phyloP scores from a whole-genome alignment of 1,284 basidiomycete genomes.

The Gomphus bonarii region DNA sequence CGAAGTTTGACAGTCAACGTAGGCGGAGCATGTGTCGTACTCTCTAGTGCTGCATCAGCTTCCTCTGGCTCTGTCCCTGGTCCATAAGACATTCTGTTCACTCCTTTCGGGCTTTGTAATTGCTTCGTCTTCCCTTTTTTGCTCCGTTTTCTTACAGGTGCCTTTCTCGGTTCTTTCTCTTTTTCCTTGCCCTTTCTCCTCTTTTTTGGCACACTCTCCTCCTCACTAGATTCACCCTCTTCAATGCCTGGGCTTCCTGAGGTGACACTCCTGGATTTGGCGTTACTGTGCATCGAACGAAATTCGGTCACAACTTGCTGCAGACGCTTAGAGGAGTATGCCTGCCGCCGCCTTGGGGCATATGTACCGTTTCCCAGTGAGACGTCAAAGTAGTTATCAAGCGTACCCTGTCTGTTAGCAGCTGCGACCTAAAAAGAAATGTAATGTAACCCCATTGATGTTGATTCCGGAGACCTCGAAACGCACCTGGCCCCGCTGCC shows the following conservation, averaged over 20 bases:
- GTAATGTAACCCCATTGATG: background rate
- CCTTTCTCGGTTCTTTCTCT: constrained; percentile 15
- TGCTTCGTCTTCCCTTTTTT: background rate
- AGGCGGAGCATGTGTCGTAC: constrained; percentile 12
- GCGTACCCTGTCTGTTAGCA: constrained; percentile 65
- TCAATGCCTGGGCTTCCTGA: constrained; percentile 15
- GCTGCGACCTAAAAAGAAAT: constrained; percentile 37
- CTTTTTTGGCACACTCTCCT: constrained; percentile 21
- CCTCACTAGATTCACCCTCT: constrained; percentile 18
- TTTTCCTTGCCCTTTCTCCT: constrained; percentile 20
- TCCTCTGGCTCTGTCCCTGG: constrained; percentile 21
- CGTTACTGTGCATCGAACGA: constrained; percentile 24
- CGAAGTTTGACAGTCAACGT: constrained; percentile 23
- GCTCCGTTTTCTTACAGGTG: constrained; percentile 8
- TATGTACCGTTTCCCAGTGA: constrained; percentile 53
- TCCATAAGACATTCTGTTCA: background rate
- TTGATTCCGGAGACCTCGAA: background rate
- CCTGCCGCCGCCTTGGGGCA: constrained; percentile 71
- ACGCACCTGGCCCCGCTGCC: constrained; percentile 59
- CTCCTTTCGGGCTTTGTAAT: constrained; percentile 10
- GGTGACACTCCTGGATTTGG: background rate
- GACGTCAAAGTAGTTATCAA: constrained; percentile 53
- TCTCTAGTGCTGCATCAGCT: background rate
- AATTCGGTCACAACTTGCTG: constrained; percentile 86
- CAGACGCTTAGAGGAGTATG: constrained; percentile 77